Evolutionary conservation across 179 eudicot species (phyloP).

Genomic region (Camellia oleifera): DNA sequence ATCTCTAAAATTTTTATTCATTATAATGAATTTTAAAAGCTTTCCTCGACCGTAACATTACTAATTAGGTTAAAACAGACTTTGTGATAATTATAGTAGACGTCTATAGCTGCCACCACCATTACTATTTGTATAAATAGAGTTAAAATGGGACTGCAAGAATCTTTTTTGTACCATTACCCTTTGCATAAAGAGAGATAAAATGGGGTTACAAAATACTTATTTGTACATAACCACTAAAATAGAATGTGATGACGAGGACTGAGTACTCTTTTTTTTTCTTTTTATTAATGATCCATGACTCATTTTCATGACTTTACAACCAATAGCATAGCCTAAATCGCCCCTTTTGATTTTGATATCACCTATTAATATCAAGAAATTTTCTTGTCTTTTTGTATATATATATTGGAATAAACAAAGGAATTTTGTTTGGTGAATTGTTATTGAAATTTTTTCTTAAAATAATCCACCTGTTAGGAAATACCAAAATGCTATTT

Average conservation of each 20-base stretch:
- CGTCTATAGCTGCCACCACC: not conserved
- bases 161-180: not conserved
- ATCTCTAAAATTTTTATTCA: no score
- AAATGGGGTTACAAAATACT: not conserved
- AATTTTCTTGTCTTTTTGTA: no score
- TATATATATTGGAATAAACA: no score
- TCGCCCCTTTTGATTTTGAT: not conserved
- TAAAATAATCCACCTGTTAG: no score
- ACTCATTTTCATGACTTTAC: conserved; percentile 11
- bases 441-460: no score
- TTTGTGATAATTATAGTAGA: not conserved
- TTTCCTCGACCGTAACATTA: no score
- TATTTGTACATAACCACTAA: not conserved
- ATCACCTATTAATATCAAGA: not conserved
- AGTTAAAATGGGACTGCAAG: not conserved
- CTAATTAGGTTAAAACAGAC: no score
- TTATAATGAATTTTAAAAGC: no score
- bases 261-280: not conserved
- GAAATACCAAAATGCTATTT: no score
- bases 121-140: not conserved
- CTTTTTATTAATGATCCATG: not conserved
- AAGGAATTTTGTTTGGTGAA: no score
- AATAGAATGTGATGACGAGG: not conserved
- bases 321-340: not conserved
- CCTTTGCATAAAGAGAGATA: not conserved